Base-by-base conservation (phyloP, 768 basidiomycete genomes). In the Tylopilus rubrobrunneus region DNA sequence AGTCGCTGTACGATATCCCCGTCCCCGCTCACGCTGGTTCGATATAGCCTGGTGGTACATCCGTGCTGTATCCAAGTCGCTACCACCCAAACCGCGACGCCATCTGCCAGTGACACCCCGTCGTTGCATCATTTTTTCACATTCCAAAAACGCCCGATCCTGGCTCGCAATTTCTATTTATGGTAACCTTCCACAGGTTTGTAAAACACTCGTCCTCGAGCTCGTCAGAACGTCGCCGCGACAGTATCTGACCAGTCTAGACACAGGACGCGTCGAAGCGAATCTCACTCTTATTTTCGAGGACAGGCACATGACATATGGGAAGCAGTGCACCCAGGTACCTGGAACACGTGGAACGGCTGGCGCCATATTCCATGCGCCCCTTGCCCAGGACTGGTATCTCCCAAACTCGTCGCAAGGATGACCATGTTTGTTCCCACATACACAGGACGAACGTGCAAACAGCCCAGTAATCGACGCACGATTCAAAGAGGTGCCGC, bases 41-140 rank as follows among this genome's bases (percentile, higher is more conserved):
- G 3, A 17, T 17, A 15, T 7, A 4, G 7, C 36, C 4, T 17
- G 36, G 15, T 37, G 17, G 36, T 34, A 34, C 29, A 29, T 29
- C 14, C 19, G 19, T 19, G 11, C 34, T 15, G 34, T 36, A 5
- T 15, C 34, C 14, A 12, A 34, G 34, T 36, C 34, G 12, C 34
- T 7, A 39, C n/a, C n/a, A n/a, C 37, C n/a, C 37, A 19, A 19
- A 19, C 19, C 19, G 19, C 19, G 19, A 19, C 19, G 19, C 19
- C 19, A 19, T 19, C 19, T 19, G 19, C 19, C 19, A 19, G 19
- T 19, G 28, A 49, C 52, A 63, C 56, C 55, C 58, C 66, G 63
- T 65, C 47, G 60, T 29, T 51, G 52, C 55, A 59, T 65, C 57
- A 59, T 7, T 42, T 62, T 57, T 63, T 60, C 54, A 45, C 58